These are phyloP conservation scores for Euphorbia tirucalli DNA, from an alignment of 345 rosid genomes.

Conservation along the genomic window DNA sequence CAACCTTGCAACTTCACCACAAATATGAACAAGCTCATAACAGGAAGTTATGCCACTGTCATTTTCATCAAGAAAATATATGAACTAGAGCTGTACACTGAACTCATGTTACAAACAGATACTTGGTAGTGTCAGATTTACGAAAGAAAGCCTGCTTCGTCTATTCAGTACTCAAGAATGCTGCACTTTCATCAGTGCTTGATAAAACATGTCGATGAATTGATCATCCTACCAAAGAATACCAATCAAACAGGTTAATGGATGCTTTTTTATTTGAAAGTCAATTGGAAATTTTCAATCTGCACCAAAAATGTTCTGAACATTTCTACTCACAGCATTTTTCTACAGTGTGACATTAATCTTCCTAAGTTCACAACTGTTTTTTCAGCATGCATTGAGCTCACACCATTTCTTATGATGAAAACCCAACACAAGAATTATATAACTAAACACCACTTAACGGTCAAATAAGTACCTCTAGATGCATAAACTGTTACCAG, in stretches of 20 bases:
- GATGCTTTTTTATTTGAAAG: not conserved
- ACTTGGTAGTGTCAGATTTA: conserved; percentile 6
- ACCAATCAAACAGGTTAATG: conserved; percentile 7
- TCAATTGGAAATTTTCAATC: not conserved
- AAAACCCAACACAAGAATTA: not conserved
- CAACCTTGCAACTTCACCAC: conserved; percentile 1
- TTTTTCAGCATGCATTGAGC: not conserved
- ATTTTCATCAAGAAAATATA: conserved; percentile 9
- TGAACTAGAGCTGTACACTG: conserved; percentile 31
- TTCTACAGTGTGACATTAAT: not conserved
- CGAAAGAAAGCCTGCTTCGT: not conserved
- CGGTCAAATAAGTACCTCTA: not conserved
- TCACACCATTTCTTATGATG: not conserved
- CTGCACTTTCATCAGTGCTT: conserved; percentile 48
- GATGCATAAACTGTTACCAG: not conserved
- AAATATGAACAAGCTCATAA: conserved; percentile 8
- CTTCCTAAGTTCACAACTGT: not conserved
- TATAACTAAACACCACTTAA: not conserved
- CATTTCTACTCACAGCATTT: not conserved
- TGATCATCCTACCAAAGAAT: conserved; percentile 51
- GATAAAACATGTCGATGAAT: conserved; percentile 60
- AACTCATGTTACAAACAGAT: conserved; percentile 22
- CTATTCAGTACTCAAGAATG: conserved; percentile 36
- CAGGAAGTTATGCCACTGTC: not conserved
- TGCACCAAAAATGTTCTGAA: not conserved